A percentile compares a stretch with the other conserved stretches of the same genome.
Evolutionary conservation across 2,329 filamentous ascomycete genomes (phyloP).

Genomic region (Dothistroma septosporum): DNA sequence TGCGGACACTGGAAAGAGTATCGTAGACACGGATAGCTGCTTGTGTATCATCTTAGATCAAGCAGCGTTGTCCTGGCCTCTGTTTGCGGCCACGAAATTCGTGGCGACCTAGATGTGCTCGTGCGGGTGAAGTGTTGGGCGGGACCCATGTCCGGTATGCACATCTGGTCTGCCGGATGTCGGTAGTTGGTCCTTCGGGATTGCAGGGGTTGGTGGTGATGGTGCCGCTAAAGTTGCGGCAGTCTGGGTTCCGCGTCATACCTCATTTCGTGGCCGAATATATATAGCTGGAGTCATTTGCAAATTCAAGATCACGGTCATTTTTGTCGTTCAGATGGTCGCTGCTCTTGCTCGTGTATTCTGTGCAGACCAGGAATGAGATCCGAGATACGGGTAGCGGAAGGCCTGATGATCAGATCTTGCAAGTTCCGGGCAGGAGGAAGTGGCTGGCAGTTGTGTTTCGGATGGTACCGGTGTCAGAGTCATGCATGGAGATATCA

Average conservation of each 20-base stretch:
- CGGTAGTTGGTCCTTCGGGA: background rate
- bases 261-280: background rate
- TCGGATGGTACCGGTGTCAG: background rate
- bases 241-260: background rate
- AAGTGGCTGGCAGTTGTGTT: background rate
- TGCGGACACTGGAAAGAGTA: too few relatives aligned
- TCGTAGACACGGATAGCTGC: background rate
- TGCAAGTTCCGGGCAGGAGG: background rate
- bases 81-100: background rate
- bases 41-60: background rate
- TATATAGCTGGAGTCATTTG: background rate
- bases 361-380: background rate
- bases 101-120: slow-evolving; percentile 1
- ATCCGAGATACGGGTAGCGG: background rate
- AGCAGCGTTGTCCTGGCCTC: background rate
- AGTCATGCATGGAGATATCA: background rate
- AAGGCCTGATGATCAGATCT: background rate
- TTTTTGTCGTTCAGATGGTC: background rate
- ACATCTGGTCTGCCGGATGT: background rate
- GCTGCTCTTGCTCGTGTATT: background rate
- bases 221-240: slow-evolving; percentile 8
- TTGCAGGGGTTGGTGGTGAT: background rate
- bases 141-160: background rate
- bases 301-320: background rate
- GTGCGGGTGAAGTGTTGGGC: background rate